Percentiles rank a stretch among this genome's conserved stretches.
phyloP scores from a whole-genome alignment of 106 monocot genomes.

The Allium sativum region DNA sequence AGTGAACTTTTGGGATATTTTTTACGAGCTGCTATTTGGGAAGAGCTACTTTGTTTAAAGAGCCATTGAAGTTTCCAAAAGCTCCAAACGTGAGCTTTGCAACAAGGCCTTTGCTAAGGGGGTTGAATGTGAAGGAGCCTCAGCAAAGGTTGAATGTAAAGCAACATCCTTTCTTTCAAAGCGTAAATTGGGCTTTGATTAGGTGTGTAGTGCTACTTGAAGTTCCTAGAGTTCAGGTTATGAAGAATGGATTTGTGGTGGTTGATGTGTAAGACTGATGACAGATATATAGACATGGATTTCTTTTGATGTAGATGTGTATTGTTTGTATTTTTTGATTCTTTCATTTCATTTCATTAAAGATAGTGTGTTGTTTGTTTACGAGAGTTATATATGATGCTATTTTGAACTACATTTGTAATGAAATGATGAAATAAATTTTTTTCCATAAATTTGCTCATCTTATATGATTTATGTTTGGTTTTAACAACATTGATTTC shows the following conservation, averaged over 20 bases:
- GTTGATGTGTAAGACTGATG: not conserved
- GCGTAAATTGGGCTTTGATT: slow-evolving; percentile 16
- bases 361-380: too few species aligned
- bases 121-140: slow-evolving; percentile 16
- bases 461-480: too few species aligned
- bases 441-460: too few species aligned
- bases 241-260: not conserved
- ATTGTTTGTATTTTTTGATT: not conserved
- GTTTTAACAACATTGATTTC: too few species aligned
- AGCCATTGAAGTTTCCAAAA: slow-evolving; percentile 15
- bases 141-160: slow-evolving; percentile 10
- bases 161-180: slow-evolving; percentile 15
- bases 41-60: slow-evolving; percentile 13
- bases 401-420: too few species aligned
- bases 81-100: slow-evolving; percentile 8
- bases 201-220: slow-evolving; percentile 6
- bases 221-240: slow-evolving; percentile 1
- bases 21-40: slow-evolving; percentile 18
- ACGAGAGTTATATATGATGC: too few species aligned
- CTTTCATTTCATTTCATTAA: not conserved
- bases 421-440: too few species aligned
- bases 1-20: slow-evolving; percentile 16
- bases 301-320: slow-evolving; percentile 6
- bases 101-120: slow-evolving; percentile 9
- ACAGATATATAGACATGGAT: slow-evolving; percentile 10